A percentile compares a stretch with the other conserved stretches of the same genome.
phyloP scores from a whole-genome alignment of 2,329 filamentous ascomycete species.

The Fusarium torreyae region DNA sequence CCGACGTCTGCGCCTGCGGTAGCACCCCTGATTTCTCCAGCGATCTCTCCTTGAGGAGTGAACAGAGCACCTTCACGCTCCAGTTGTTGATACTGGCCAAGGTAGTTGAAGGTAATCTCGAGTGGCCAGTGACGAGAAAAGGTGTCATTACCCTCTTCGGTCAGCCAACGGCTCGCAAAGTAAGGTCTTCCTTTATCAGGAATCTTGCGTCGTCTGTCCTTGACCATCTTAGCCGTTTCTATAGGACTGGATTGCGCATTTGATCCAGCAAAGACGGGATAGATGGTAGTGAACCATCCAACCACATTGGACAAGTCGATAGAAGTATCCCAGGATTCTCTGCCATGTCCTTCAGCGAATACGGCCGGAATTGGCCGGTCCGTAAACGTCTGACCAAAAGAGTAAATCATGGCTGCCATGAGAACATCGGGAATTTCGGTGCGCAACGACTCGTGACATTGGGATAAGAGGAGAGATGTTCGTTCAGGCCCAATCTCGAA shows the following conservation, averaged over 20 bases:
- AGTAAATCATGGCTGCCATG: slow-evolving; percentile 50
- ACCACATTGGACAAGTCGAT: slow-evolving; percentile 54
- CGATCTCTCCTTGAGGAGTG: slow-evolving; percentile 31
- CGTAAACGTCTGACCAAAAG: slow-evolving; percentile 51
- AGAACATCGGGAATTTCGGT: slow-evolving; percentile 57
- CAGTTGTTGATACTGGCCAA: slow-evolving; percentile 51
- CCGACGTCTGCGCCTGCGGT: slow-evolving; percentile 35
- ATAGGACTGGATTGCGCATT: slow-evolving; percentile 11
- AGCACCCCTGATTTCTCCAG: slow-evolving; percentile 34
- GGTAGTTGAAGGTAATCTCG: slow-evolving; percentile 50
- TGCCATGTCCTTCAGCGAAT: slow-evolving; percentile 56
- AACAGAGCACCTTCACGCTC: slow-evolving; percentile 49
- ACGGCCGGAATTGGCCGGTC: slow-evolving; percentile 50
- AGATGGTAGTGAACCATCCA: slow-evolving; percentile 59
- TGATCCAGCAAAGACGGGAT: slow-evolving; percentile 46
- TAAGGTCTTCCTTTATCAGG: slow-evolving; percentile 35
- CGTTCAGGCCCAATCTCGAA: slow-evolving; percentile 32
- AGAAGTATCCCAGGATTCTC: slow-evolving; percentile 51
- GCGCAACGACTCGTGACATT: slow-evolving; percentile 45
- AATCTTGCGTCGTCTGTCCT: slow-evolving; percentile 37
- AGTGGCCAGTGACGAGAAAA: slow-evolving; percentile 44
- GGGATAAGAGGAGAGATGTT: slow-evolving; percentile 41
- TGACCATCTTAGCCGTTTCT: slow-evolving; percentile 39
- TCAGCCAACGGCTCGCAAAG: slow-evolving; percentile 43
- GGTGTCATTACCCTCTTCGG: not conserved